phyloP scores from a whole-genome alignment of 2,329 filamentous ascomycete genomes.

The Madurella mycetomatis region DNA sequence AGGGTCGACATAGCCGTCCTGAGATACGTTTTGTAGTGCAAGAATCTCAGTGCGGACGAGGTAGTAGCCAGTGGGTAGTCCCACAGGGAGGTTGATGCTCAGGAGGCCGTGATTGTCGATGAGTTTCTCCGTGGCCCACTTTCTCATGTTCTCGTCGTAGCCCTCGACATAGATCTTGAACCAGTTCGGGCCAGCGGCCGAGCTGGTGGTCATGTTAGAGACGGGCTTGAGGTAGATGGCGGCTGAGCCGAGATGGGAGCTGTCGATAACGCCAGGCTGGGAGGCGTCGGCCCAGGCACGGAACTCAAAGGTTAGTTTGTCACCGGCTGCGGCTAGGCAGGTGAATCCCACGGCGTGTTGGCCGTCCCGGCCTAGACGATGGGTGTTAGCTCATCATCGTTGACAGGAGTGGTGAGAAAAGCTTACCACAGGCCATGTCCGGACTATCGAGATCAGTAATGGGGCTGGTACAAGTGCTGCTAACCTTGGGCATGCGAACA shows the following conservation, averaged over 20 bases:
- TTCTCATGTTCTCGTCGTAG: constrained; percentile 49
- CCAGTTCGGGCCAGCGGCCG: constrained; percentile 63
- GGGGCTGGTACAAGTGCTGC: constrained; percentile 50
- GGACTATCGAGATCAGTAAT: constrained; percentile 52
- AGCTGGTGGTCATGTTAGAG: constrained; percentile 46
- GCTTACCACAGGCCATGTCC: constrained; percentile 68
- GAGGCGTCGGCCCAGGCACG: constrained; percentile 55
- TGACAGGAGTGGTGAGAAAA: constrained; percentile 18
- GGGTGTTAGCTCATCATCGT: constrained; percentile 20
- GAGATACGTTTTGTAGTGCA: constrained; percentile 57
- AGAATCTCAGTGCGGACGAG: constrained; percentile 68
- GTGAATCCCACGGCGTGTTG: constrained; percentile 42
- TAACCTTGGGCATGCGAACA: constrained; percentile 59
- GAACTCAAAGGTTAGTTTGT: constrained; percentile 62
- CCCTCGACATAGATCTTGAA: constrained; percentile 72
- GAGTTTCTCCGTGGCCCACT: constrained; percentile 69
- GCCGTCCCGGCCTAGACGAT: constrained; percentile 41
- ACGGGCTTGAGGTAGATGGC: constrained; percentile 71
- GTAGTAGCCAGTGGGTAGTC: constrained; percentile 62
- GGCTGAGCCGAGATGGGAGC: constrained; percentile 45
- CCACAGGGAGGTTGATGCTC: constrained; percentile 56
- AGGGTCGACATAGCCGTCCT: constrained; percentile 47
- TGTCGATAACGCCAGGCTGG: constrained; percentile 32
- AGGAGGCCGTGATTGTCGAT: constrained; percentile 61
- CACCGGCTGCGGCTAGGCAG: constrained; percentile 47